Evolutionary conservation across 331 rosid species (phyloP), one percentile per base, ranked within the genome.

Genomic region (Pyrus hybrid): DNA sequence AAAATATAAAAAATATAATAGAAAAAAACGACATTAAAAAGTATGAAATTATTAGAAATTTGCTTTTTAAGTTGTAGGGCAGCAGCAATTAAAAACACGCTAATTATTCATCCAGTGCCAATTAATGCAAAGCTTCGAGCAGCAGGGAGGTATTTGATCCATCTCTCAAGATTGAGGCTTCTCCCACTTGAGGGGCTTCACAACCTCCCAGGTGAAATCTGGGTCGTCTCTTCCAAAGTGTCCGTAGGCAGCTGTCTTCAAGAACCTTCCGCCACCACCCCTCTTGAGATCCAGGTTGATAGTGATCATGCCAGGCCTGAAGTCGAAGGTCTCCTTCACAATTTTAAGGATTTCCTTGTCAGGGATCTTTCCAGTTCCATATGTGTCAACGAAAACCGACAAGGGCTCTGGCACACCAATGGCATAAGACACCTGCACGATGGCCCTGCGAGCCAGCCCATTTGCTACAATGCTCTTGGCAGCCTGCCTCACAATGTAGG

Each of bases 171-270:
- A 81, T 65, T 88, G 89, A 35, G 97, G 91, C 84, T 93, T 89
- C 81, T 93, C 96, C 91, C 92, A 86, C 85, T 93, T 89, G 76
- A 93, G 98, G 82, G 97, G 97, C 96, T 89, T 93, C 77, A 93
- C 97, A 77, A 87, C 85, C 86, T 93, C 98, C 98, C 98, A 93
- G 70, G 98, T 91, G 87, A 93, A 93, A 79, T 93, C 98, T 1
- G 98, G 75, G 60, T 91, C 98, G 45, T 93, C 96, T 88, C 98
- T 88, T 78, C 98, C 98, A 2, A 93, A 93, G 83, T 93, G 98
- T 81, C 98, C 98, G 35, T 93, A 93, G 35, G 98, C 98, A 49
- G 98, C 98, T 20, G 98, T 91, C 91, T 93, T 93, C 70, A 91
- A 84, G 80, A 93, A 93, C 84, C 98, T 86, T 9, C 76, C 78